These are phyloP conservation scores for Gryganskiella cystojenkinii DNA, from an alignment of 192 early-diverging fungal species.

Conservation along the genomic window DNA sequence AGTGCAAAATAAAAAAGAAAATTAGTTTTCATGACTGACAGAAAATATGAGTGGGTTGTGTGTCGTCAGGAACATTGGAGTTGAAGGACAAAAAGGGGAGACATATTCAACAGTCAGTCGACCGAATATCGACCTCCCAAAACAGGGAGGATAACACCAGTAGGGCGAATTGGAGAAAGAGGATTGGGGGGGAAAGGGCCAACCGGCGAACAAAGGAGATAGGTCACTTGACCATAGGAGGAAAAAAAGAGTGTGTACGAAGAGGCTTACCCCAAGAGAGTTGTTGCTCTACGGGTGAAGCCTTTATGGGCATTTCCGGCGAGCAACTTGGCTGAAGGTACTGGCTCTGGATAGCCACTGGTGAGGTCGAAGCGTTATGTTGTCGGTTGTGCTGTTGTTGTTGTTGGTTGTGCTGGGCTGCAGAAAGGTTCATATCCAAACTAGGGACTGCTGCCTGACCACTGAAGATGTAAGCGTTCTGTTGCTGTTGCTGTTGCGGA, in stretches of 20 bases:
- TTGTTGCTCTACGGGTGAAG: constrained; percentile 34
- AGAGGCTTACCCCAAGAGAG: constrained; percentile 32
- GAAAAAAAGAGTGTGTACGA: not conserved
- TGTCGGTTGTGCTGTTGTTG: constrained; percentile 22
- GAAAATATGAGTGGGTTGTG: not conserved
- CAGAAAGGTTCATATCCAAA: not conserved
- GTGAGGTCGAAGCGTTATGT: constrained; percentile 20
- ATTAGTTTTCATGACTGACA: not conserved
- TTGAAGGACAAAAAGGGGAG: not conserved
- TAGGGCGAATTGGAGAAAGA: too few relatives aligned
- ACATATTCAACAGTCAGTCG: too few relatives aligned
- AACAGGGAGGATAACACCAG: not conserved
- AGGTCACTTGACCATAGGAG: not conserved
- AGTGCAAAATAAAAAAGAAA: not conserved
- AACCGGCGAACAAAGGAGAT: not conserved
- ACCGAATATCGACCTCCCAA: not conserved
- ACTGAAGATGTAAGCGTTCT: not conserved
- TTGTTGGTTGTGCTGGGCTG: constrained; percentile 1
- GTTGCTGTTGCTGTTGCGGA: constrained; percentile 29
- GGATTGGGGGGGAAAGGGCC: not conserved
- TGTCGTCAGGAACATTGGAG: not conserved
- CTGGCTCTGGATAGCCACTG: constrained; percentile 24
- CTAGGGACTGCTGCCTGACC: not conserved
- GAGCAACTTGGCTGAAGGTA: constrained; percentile 44
- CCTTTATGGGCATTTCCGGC: constrained; percentile 47